phyloP scores from a whole-genome alignment of 2,329 filamentous ascomycete species.

The Trichoderma sp. region DNA sequence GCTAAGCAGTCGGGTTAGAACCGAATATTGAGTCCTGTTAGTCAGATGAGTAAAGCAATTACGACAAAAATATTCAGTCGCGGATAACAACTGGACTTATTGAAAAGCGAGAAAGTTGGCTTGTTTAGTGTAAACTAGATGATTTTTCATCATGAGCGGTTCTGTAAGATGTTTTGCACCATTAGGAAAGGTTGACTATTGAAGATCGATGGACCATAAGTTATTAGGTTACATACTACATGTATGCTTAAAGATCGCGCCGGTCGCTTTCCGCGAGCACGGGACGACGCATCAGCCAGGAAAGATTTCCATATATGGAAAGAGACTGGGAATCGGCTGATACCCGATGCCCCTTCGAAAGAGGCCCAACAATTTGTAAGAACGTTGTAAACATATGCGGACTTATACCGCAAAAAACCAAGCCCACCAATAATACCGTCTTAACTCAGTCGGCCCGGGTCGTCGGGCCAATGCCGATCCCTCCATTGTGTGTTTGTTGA shows the following conservation, averaged over 20 bases:
- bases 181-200: background rate
- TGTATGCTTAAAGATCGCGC: background rate
- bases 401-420: background rate
- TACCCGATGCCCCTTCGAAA: background rate
- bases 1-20: background rate
- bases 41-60: background rate
- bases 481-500: background rate
- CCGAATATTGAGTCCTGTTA: background rate
- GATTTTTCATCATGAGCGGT: background rate
- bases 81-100: background rate
- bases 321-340: background rate
- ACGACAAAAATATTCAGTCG: background rate
- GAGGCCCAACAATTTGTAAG: background rate
- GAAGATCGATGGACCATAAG: background rate
- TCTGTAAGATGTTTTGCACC: background rate
- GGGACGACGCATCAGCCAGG: background rate
- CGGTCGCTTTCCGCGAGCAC: background rate
- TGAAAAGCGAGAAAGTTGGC: background rate
- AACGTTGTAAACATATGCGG: background rate
- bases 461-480: slow-evolving; percentile 4
- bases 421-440: background rate
- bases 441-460: background rate
- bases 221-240: background rate
- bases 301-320: background rate
- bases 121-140: background rate